Conservation (phyloP, 805 yeast genomes). For the Schwanniomyces vanrijiae region DNA sequence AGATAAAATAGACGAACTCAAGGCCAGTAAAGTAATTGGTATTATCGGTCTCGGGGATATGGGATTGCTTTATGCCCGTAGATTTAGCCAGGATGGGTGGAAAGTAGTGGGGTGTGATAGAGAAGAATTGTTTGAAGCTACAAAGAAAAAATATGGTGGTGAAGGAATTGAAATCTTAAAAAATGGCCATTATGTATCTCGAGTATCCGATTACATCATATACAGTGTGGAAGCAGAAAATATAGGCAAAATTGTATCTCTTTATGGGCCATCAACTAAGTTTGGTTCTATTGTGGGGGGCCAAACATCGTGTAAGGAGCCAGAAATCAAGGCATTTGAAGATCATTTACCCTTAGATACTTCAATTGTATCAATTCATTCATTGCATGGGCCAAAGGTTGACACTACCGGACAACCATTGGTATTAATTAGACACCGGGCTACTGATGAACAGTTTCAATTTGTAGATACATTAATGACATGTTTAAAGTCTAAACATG, state of each 20-base stretch:
- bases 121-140: conserved; percentile 57
- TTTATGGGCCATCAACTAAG: conserved; percentile 87
- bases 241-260: conserved; percentile 65
- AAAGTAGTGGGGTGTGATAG: conserved; percentile 84
- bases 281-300: conserved; percentile 95
- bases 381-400: conserved; percentile 92
- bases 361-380: conserved; percentile 83
- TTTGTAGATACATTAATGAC: conserved; percentile 65
- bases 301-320: conserved; percentile 92
- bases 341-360: conserved; percentile 70
- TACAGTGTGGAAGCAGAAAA: conserved; percentile 93
- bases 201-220: conserved; percentile 77
- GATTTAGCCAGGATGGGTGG: conserved; percentile 85
- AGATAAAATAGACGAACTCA: conserved; percentile 10
- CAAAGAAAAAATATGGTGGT: conserved; percentile 38
- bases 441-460: conserved; percentile 50
- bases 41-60: conserved; percentile 96
- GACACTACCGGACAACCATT: conserved; percentile 89
- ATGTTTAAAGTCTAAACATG: conserved; percentile 77
- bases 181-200: conserved; percentile 83
- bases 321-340: conserved; percentile 87
- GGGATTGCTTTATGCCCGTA: conserved; percentile 85
- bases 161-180: conserved; percentile 55
- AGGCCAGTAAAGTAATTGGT: conserved; percentile 63
- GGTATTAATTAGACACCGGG: conserved; percentile 78